Evolutionary conservation across 345 rosid genomes (phyloP).

Genomic region (Pistacia integerrima): DNA sequence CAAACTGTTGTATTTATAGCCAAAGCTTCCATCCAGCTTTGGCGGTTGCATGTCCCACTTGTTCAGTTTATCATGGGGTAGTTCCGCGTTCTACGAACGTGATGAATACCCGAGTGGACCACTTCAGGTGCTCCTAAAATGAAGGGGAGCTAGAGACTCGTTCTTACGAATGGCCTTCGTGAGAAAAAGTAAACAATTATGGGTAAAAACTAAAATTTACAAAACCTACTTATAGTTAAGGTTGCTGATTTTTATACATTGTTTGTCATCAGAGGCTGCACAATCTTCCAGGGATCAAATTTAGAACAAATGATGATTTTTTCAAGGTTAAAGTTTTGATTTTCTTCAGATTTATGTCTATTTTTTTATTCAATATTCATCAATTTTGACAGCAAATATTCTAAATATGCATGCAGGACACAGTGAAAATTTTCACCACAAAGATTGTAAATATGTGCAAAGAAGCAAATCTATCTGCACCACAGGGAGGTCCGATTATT

Average conservation of each 20-base stretch:
- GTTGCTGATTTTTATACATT: neutral
- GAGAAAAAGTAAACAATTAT: slow-evolving; percentile 11
- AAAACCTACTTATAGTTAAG: neutral
- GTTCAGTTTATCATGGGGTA: no score
- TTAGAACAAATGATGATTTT: slow-evolving; percentile 26
- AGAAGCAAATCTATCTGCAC: slow-evolving; percentile 57
- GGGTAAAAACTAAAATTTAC: slow-evolving; percentile 32
- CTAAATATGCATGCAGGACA: slow-evolving; percentile 11
- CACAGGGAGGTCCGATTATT: slow-evolving; percentile 69
- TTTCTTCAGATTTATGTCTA: neutral
- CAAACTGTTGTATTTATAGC: no score
- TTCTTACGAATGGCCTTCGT: no score
- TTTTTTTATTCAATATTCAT: neutral
- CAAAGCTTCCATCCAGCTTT: no score
- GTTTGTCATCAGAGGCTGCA: slow-evolving; percentile 28
- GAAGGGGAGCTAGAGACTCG: no score
- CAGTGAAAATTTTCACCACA: slow-evolving; percentile 33
- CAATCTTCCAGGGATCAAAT: slow-evolving; percentile 24
- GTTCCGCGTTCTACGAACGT: no score
- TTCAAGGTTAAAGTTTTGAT: slow-evolving; percentile 23
- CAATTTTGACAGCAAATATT: neutral
- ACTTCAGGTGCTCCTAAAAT: no score
- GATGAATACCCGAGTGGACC: no score
- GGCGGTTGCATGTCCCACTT: no score
- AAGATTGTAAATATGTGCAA: slow-evolving; percentile 46